phyloP scores from a whole-genome alignment of 1,139 yeast species.

The Suhomyces panamericanus region DNA sequence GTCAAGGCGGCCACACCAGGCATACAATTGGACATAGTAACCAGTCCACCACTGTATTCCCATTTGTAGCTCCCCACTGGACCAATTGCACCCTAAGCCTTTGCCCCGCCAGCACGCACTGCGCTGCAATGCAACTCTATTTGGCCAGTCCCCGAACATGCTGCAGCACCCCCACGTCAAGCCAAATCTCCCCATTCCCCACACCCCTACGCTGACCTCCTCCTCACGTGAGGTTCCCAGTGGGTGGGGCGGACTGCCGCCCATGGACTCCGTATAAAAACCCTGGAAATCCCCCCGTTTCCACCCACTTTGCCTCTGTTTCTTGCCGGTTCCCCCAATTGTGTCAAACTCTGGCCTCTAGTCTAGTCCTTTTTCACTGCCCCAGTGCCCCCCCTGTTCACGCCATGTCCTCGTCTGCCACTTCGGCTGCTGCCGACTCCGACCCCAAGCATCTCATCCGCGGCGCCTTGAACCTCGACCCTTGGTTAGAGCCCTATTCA shows the following conservation, averaged over 20 bases:
- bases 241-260: constrained; percentile 5
- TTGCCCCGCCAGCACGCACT: too few species aligned
- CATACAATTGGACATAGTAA: too few species aligned
- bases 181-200: too few species aligned
- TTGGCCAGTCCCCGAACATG: not conserved
- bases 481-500: constrained; percentile 84
- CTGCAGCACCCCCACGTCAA: not conserved
- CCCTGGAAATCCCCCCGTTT: not conserved
- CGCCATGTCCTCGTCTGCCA: not conserved
- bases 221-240: constrained; percentile 7
- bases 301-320: not conserved
- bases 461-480: constrained; percentile 71
- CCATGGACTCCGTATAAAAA: not conserved
- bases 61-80: too few species aligned
- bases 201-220: not conserved
- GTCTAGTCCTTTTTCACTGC: not conserved
- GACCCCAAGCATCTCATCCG: constrained; percentile 27
- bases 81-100: too few species aligned
- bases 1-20: too few species aligned
- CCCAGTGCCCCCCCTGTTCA: not conserved
- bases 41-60: too few species aligned
- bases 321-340: not conserved
- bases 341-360: not conserved
- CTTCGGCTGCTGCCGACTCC: not conserved
- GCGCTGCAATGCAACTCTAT: too few species aligned